These are phyloP conservation scores for Fusarium veterinarium DNA, from an alignment of 2,329 filamentous ascomycete species.

Conservation along the genomic window DNA sequence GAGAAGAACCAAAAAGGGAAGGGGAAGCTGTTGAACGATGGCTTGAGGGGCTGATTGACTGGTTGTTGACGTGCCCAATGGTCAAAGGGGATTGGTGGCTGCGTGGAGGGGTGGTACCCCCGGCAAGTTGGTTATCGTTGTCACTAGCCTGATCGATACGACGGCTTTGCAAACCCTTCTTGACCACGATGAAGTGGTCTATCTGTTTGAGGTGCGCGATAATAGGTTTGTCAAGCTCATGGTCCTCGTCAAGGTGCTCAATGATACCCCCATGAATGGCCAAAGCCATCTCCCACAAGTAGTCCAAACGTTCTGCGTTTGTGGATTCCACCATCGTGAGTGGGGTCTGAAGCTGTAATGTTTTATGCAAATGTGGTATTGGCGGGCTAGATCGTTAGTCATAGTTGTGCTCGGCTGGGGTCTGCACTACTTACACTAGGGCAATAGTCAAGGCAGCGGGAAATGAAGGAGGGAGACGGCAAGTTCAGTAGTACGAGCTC, in stretches of 20 bases:
- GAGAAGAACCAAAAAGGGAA: background rate
- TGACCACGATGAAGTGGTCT: background rate
- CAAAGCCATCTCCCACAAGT: background rate
- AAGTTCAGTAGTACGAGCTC: background rate
- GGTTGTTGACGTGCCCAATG: accelerated
- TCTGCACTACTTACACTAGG: background rate
- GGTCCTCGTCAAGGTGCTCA: background rate
- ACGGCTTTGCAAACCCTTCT: background rate
- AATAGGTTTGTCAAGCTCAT: background rate
- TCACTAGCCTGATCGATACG: accelerated
- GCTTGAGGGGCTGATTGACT: background rate
- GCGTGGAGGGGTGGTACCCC: background rate
- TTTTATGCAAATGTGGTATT: background rate
- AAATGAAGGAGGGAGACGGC: no score
- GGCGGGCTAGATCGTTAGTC: background rate
- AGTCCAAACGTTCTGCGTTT: background rate
- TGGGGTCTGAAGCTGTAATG: accelerated
- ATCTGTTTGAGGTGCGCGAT: accelerated
- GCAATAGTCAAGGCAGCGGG: background rate
- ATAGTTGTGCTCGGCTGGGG: accelerated
- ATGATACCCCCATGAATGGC: background rate
- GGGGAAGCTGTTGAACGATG: background rate
- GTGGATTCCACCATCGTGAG: background rate
- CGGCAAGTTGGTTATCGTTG: no score
- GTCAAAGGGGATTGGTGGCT: accelerated